These are phyloP conservation scores for Talaromyces adpressus DNA, from an alignment of 495 filamentous ascomycete genomes.

Conservation along the genomic window DNA sequence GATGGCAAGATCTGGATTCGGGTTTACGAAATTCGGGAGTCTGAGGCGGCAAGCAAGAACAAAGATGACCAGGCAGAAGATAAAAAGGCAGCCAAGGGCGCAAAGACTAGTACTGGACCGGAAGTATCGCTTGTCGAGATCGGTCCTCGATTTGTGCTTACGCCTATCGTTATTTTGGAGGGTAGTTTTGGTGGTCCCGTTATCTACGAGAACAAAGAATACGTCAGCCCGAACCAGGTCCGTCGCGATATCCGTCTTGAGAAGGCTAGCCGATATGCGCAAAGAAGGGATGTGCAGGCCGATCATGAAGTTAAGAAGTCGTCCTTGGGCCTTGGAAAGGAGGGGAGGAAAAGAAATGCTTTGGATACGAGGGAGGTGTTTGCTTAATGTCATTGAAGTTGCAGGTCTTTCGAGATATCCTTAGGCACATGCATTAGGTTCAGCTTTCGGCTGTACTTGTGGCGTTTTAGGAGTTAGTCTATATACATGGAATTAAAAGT, in stretches of 20 bases:
- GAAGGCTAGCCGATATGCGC: slow-evolving; percentile 69
- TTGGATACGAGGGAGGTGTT: slow-evolving; percentile 80
- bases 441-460: neutral
- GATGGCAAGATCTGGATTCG: slow-evolving; percentile 97
- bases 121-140: slow-evolving; percentile 87
- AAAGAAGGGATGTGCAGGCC: slow-evolving; percentile 61
- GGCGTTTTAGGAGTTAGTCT: neutral
- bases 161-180: slow-evolving; percentile 93
- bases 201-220: slow-evolving; percentile 98
- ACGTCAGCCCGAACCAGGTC: slow-evolving; percentile 93
- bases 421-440: slow-evolving; percentile 4
- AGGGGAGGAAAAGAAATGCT: slow-evolving; percentile 9
- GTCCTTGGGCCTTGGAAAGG: slow-evolving; percentile 60
- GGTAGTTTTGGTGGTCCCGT: slow-evolving; percentile 93
- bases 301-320: slow-evolving; percentile 68
- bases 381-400: slow-evolving; percentile 18
- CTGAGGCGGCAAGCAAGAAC: slow-evolving; percentile 47
- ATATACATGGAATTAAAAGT: neutral
- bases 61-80: slow-evolving; percentile 23
- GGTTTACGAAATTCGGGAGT: slow-evolving; percentile 87
- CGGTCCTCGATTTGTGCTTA: slow-evolving; percentile 88
- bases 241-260: slow-evolving; percentile 60
- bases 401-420: slow-evolving; percentile 3
- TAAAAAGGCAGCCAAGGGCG: slow-evolving; percentile 27
- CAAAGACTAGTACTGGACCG: slow-evolving; percentile 36